Conservation (phyloP, 305 asterid species). For the Stenogyne calaminthoides region DNA sequence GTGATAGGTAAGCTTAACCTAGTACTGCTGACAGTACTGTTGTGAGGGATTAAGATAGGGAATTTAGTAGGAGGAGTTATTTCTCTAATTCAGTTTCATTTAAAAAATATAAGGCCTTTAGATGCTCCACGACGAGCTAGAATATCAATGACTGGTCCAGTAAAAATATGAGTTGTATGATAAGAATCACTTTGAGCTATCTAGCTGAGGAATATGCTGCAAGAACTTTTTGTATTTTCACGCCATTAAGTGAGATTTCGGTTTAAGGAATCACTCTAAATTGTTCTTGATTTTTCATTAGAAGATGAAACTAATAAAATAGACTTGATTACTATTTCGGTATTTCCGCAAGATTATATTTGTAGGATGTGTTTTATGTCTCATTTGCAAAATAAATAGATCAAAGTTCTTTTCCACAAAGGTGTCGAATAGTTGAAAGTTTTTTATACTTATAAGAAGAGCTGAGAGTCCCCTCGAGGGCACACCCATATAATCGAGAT, state of each 20-base stretch:
- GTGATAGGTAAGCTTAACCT: not conserved
- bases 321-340: not conserved
- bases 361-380: not conserved
- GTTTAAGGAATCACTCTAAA: not conserved
- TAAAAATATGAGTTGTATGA: too few relatives aligned
- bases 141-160: too few relatives aligned
- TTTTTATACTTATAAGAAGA: not conserved
- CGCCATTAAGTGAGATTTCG: not conserved
- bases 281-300: not conserved
- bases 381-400: not conserved
- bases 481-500: not conserved
- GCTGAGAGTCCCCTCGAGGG: not conserved
- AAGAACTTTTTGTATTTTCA: not conserved
- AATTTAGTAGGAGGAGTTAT: not conserved
- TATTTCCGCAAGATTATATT: not conserved
- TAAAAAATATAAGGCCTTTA: too few relatives aligned
- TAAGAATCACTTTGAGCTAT: constrained; percentile 7
- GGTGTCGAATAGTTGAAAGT: not conserved
- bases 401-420: not conserved
- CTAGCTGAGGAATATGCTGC: constrained; percentile 18
- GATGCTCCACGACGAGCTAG: too few relatives aligned
- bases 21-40: not conserved
- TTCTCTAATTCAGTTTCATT: not conserved
- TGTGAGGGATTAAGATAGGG: not conserved
- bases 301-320: not conserved